Conservation (phyloP, 2,329 filamentous ascomycete species). For the Hansfordia pulvinata region DNA sequence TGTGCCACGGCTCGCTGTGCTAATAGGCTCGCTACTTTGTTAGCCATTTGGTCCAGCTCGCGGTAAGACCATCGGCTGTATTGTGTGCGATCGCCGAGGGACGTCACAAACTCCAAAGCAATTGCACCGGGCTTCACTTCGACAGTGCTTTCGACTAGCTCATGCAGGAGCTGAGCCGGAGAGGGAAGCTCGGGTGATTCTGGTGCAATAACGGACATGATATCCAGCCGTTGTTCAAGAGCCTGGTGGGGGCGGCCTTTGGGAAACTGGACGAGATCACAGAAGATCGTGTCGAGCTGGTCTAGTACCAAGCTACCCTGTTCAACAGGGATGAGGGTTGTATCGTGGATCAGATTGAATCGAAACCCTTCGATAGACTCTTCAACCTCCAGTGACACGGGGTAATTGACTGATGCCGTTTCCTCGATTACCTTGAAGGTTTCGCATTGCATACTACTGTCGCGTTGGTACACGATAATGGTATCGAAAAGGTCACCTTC, state of each 20-base stretch:
- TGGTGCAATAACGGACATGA: constrained; percentile 57
- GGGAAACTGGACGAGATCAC: constrained; percentile 38
- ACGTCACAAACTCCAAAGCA: constrained; percentile 64
- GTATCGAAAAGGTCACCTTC: constrained; percentile 68
- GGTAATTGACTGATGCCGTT: constrained; percentile 59
- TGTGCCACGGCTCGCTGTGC: constrained; percentile 28
- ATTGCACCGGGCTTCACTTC: constrained; percentile 36
- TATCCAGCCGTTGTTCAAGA: constrained; percentile 11
- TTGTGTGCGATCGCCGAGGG: constrained; percentile 30
- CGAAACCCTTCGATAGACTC: constrained; percentile 35
- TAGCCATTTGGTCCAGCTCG: constrained; percentile 58
- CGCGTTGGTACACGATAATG: constrained; percentile 63
- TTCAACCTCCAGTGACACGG: constrained; percentile 69
- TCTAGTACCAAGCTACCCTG: constrained; percentile 54
- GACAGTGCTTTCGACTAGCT: constrained; percentile 61
- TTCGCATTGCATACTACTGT: constrained; percentile 9
- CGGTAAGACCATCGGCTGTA: constrained; percentile 57
- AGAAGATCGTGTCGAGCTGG: constrained; percentile 60
- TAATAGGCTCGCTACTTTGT: constrained; percentile 58
- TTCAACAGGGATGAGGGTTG: constrained; percentile 48
- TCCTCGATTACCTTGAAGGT: constrained; percentile 50
- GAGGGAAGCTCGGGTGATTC: constrained; percentile 41
- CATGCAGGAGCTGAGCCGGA: constrained; percentile 51
- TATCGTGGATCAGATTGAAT: constrained; percentile 53
- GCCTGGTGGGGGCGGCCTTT: constrained; percentile 25